Base-by-base conservation (phyloP, 768 basidiomycete genomes). In the Lactifluus volemus region DNA sequence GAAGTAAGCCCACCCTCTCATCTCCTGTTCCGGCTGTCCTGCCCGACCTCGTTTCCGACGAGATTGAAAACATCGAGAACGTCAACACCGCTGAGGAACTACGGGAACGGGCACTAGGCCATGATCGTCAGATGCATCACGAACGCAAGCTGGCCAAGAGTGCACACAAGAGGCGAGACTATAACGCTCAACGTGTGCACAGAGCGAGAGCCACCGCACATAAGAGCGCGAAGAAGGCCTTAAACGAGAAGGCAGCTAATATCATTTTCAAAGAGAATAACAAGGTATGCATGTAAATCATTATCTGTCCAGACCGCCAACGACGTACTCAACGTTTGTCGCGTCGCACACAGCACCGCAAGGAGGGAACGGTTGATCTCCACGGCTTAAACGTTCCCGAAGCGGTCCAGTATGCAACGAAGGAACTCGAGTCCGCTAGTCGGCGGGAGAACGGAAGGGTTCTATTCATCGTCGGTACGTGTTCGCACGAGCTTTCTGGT, bases 391-490 rank as follows among this genome's bases (percentile, higher is more conserved):
- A 44, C 36, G 61, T 58, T 2, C 12, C 11, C 9, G 61, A 63
- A 38, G 61, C 61, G 7, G 5, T 58, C 4, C 38, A 54, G n/a
- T 50, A 58, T 25, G 57, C 57, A 21, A 48, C 49, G 51, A 30
- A 53, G 7, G 45, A 53, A 9, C 45, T 61, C 19, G 29, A 54
- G 10, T 25, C 32, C 2, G 61, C 57, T 6, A 38, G 3, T 11
- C 25, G 11, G 25, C 41, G 56, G 39, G 8, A 42, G 3, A 45
- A 53, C 12, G 4, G 44, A 4, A n/a, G 0, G 6, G 30, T 63
- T 45, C 34, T 9, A 17, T 63, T 58, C 48, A 63, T 63, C 39
- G 52, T 54, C 12, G 61, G 61, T 63, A 51, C n/a, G 52, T 39
- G 6, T 42, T 29, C 17, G 25, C n/a, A 39, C 25, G 5, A 34